These are phyloP conservation scores for Adansonia gregorii DNA, from an alignment of 441 rosid genomes.

Conservation along the genomic window DNA sequence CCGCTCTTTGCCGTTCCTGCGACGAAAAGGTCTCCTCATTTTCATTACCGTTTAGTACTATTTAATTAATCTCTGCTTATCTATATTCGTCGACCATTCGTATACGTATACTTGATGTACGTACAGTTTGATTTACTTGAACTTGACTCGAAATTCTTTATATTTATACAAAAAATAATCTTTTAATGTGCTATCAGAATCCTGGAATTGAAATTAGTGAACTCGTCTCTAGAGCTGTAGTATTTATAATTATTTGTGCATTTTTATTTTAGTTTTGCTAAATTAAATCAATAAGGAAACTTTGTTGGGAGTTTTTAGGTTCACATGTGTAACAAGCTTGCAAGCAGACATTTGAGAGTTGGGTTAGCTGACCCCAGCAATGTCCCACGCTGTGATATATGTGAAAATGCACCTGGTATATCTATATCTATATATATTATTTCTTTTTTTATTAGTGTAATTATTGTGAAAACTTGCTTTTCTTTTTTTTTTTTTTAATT, in stretches of 20 bases:
- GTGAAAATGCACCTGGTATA: slow-evolving; percentile 91
- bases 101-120: neutral
- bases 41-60: neutral
- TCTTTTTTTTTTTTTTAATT: neutral
- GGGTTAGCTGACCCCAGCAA: slow-evolving; percentile 80
- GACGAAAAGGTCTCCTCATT: slow-evolving; percentile 58
- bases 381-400: slow-evolving; percentile 86
- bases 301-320: slow-evolving; percentile 53
- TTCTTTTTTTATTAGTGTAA: slow-evolving; percentile 6
- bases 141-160: neutral
- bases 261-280: neutral
- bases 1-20: slow-evolving; percentile 84
- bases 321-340: slow-evolving; percentile 88
- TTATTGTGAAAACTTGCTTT: neutral
- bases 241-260: neutral
- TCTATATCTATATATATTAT: neutral
- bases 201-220: neutral
- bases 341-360: slow-evolving; percentile 83
- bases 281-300: slow-evolving; percentile 3
- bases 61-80: neutral
- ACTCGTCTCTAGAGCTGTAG: neutral
- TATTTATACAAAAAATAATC: too few species aligned
- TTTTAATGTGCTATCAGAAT: too few species aligned
- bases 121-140: neutral
- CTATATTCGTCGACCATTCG: neutral